Base-by-base conservation (phyloP, 176 grass and related monocot genomes). In the Pontederia crassipes region DNA sequence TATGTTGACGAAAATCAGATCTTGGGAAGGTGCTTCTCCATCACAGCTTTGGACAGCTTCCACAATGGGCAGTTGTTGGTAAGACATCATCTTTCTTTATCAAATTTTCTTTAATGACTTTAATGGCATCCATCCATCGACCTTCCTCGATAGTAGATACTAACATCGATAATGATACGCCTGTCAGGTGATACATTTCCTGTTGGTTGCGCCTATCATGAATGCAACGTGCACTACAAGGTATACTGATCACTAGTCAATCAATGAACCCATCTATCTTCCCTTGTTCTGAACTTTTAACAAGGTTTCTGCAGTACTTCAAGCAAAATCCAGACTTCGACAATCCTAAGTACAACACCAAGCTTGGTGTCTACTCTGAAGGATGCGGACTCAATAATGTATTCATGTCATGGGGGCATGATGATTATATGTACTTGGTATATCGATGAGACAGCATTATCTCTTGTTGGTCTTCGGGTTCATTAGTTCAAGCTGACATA, bases 61-160 rank as follows among this genome's bases (percentile, higher is more conserved):
- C 91, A 18, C 91, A 90, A 9, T 96, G 91, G 91, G 80, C 91
- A 20, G 91, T 96, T 47, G 91, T 96, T 29, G 91, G 91, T 96
- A 62, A 80, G 80, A 7, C 32, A 40, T 40, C 32, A 40, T 40
- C 2, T 40, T 7, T 40, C 32, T 40, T 40, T 40, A 40, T 7
- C 6, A 40, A 40, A 40, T 40, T 40, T 40, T 0, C 32, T 40
- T 40, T 4, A 40, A 40, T 7, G 32, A 3, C 32, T 40, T 40
- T 40, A 40, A 40, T 40, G 32, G 32, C 32, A 40, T 40, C 32
- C 32, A 40, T 40, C 32, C 6, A 40, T 40, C 6, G 2, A 40
- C 32, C 32, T 40, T 40, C 32, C 32, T 40, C 6, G 32, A 40
- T 40, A 24, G 20, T 24, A 24, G 55, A 13, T 18, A 18, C 9